phyloP scores from a whole-genome alignment of 106 monocot genomes.

The Allium cepa region DNA sequence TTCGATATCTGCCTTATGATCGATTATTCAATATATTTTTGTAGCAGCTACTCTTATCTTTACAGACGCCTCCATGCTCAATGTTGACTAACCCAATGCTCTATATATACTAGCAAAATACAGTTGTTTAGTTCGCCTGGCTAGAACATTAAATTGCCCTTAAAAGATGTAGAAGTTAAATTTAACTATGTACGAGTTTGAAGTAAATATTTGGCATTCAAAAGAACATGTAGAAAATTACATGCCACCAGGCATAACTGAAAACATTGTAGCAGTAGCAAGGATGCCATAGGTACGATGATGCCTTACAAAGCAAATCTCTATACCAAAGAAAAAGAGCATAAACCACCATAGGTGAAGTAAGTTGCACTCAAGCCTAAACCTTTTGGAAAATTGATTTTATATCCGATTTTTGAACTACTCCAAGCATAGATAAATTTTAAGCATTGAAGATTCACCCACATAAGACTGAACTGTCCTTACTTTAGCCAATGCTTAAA shows the following conservation, averaged over 20 bases:
- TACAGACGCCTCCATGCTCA: conserved; percentile 76
- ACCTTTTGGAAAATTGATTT: conserved; percentile 66
- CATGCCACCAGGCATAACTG: conserved; percentile 98
- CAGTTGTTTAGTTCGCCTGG: not conserved
- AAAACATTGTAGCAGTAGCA: conserved; percentile 89
- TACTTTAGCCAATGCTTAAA: conserved; percentile 63
- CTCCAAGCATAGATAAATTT: conserved; percentile 40
- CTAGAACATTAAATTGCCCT: not conserved
- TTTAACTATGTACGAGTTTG: too few species aligned
- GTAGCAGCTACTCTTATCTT: conserved; percentile 84
- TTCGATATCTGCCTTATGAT: conserved; percentile 62
- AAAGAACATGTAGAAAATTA: conserved; percentile 19
- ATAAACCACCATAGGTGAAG: conserved; percentile 68
- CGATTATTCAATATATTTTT: conserved; percentile 66
- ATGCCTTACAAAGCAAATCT: conserved; percentile 61
- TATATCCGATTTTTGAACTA: conserved; percentile 76
- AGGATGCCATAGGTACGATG: conserved; percentile 86
- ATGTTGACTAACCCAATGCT: conserved; percentile 78
- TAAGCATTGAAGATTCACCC: conserved; percentile 55
- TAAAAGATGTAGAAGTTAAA: not conserved
- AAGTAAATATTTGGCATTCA: too few species aligned
- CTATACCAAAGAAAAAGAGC: conserved; percentile 94
- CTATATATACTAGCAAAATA: conserved; percentile 9
- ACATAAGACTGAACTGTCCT: conserved; percentile 84
- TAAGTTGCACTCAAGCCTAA: conserved; percentile 81